A percentile compares a stretch with the other conserved stretches of the same genome.
These are phyloP conservation scores for Aspergillus fumigatus DNA, from an alignment of 2,329 filamentous ascomycete genomes.

Conservation along the genomic window DNA sequence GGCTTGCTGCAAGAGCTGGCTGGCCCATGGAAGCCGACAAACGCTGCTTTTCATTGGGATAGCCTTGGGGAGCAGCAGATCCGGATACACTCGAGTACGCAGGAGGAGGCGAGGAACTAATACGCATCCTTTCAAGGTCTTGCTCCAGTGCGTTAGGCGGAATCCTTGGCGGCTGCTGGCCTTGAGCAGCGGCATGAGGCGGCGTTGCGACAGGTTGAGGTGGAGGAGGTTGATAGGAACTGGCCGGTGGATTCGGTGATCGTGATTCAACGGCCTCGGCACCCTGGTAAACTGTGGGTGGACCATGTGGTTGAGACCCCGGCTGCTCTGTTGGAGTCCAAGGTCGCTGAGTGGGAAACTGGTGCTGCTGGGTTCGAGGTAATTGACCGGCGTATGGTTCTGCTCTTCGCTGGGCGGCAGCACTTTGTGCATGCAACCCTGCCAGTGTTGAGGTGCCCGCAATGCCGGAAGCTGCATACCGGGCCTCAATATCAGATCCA, in stretches of 20 bases:
- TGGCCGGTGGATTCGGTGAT: conserved; percentile 37
- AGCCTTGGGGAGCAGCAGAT: conserved; percentile 49
- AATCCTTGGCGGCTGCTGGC: conserved; percentile 30
- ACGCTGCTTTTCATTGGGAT: conserved; percentile 74
- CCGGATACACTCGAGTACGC: conserved; percentile 78
- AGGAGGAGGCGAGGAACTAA: conserved; percentile 82
- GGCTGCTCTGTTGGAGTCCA: conserved; percentile 95
- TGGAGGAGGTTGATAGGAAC: conserved; percentile 35
- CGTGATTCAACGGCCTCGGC: conserved; percentile 58
- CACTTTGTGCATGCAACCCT: conserved; percentile 68
- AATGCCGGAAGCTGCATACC: conserved; percentile 87
- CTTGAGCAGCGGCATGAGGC: conserved; percentile 12
- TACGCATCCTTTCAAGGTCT: conserved; percentile 77
- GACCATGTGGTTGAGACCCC: conserved; percentile 79
- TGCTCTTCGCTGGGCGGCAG: conserved; percentile 73
- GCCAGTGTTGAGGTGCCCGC: conserved; percentile 79
- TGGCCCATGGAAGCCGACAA: conserved; percentile 29
- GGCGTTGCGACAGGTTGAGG: conserved; percentile 19
- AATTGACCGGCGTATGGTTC: conserved; percentile 67
- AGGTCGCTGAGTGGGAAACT: conserved; percentile 53
- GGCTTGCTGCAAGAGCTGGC: conserved; percentile 14
- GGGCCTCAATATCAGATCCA: conserved; percentile 79
- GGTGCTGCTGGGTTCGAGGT: conserved; percentile 31
- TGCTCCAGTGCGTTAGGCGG: conserved; percentile 73
- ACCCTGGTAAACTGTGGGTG: conserved; percentile 88